A percentile compares a stretch with the other conserved stretches of the same genome.
phyloP scores from a whole-genome alignment of 139 green algal genomes.

The Limnomonas spitsbergensis region DNA sequence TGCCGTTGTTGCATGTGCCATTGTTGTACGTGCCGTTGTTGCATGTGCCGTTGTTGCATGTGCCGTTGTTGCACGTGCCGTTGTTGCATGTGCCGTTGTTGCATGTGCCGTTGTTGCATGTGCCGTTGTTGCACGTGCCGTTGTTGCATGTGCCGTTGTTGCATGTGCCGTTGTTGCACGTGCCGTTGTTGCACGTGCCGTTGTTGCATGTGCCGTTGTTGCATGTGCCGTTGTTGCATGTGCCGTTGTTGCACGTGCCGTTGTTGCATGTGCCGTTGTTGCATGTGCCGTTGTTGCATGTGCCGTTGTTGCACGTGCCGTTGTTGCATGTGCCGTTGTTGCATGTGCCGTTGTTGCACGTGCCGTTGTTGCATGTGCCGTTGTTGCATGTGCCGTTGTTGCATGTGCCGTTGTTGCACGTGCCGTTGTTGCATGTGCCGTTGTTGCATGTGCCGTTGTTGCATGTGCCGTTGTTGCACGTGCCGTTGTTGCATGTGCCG shows the following conservation, averaged over 20 bases:
- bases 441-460: not conserved
- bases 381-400: too few relatives aligned
- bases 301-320: not conserved
- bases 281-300: too few relatives aligned
- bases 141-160: not conserved
- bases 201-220: too few relatives aligned
- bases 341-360: not conserved
- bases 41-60: not conserved
- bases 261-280: not conserved
- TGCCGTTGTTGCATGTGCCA: too few relatives aligned
- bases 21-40: too few relatives aligned
- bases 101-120: too few relatives aligned
- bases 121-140: not conserved
- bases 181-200: too few relatives aligned
- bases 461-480: not conserved
- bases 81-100: not conserved
- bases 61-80: not conserved
- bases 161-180: not conserved
- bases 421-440: not conserved
- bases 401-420: too few relatives aligned
- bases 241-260: not conserved
- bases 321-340: not conserved
- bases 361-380: too few relatives aligned
- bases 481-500: too few relatives aligned
- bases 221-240: not conserved